Percentiles rank a stretch among this genome's conserved stretches.
Evolutionary conservation across 352 stramenopile genomes (phyloP).

Genomic region (Globisporangium paroecandrum): DNA sequence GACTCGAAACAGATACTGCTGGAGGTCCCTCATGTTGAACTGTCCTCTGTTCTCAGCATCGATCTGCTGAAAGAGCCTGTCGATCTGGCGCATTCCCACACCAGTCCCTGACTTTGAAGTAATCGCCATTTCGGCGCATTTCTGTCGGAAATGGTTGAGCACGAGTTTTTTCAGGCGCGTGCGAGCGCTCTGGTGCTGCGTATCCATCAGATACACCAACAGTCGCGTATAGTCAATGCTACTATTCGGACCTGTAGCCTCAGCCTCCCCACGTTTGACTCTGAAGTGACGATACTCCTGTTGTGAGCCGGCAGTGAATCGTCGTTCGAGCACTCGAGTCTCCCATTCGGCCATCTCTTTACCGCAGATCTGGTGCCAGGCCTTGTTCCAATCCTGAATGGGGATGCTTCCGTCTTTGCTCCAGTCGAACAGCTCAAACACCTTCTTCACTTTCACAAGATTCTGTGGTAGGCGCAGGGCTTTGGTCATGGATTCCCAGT

Average conservation of each 20-base stretch:
- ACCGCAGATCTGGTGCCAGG: constrained; percentile 29
- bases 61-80: constrained; percentile 32
- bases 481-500: constrained; percentile 31
- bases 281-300: neutral
- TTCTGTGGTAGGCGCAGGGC: constrained; percentile 31
- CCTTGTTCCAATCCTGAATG: constrained; percentile 44
- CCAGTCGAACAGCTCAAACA: constrained; percentile 50
- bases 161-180: constrained; percentile 24
- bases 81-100: neutral
- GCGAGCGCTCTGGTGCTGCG: constrained; percentile 27
- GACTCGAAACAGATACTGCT: constrained; percentile 14
- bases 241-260: no score
- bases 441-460: constrained; percentile 41
- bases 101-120: neutral
- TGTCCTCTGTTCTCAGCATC: constrained; percentile 41
- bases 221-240: constrained; percentile 45
- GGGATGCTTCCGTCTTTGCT: constrained; percentile 31
- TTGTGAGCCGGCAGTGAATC: constrained; percentile 23
- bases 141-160: constrained; percentile 22
- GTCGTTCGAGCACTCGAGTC: constrained; percentile 31
- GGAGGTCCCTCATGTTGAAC: constrained; percentile 35
- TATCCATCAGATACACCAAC: constrained; percentile 46
- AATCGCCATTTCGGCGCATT: constrained; percentile 1
- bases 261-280: no score
- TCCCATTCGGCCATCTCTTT: constrained; percentile 37